Evolutionary conservation across 768 basidiomycete species (phyloP).

Genomic region (Saitozyma podzolica): DNA sequence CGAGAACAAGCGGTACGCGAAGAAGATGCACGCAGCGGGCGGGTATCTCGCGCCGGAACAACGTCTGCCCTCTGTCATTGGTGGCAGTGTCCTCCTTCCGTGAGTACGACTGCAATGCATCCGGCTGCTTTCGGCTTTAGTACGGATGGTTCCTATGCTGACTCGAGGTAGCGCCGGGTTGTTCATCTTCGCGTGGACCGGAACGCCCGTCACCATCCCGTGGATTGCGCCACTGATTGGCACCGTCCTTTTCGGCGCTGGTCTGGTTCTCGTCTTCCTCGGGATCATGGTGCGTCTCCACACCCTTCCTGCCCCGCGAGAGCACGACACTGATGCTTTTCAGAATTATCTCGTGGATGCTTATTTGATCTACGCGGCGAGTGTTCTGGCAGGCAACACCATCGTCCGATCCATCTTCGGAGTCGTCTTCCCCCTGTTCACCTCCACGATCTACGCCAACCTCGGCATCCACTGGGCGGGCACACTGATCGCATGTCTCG

Average conservation of each 20-base stretch:
- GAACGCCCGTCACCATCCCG: constrained; percentile 54
- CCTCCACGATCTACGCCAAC: constrained; percentile 46
- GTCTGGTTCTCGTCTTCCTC: constrained; percentile 64
- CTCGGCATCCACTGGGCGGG: constrained; percentile 49
- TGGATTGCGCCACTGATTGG: constrained; percentile 67
- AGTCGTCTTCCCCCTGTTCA: constrained; percentile 54
- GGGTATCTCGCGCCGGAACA: constrained; percentile 52
- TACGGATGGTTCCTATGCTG: not conserved
- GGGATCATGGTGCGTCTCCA: constrained; percentile 53
- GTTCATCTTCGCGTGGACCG: constrained; percentile 39
- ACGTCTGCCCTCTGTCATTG: constrained; percentile 45
- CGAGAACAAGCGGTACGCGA: constrained; percentile 47
- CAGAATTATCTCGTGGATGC: constrained; percentile 66
- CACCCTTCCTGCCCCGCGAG: not conserved
- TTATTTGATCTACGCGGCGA: constrained; percentile 64
- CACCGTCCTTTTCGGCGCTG: constrained; percentile 65
- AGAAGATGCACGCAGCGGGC: constrained; percentile 30
- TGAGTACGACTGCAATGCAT: constrained; percentile 9
- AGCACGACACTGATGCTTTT: constrained; percentile 38
- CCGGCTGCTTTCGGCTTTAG: not conserved
- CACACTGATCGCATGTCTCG: constrained; percentile 36
- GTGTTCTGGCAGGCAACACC: constrained; percentile 68
- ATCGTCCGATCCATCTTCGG: constrained; percentile 66
- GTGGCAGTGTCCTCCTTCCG: constrained; percentile 47
- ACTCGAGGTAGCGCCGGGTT: constrained; percentile 19